phyloP scores from a whole-genome alignment of 2,329 filamentous ascomycete species.

The Monosporascus sp. region DNA sequence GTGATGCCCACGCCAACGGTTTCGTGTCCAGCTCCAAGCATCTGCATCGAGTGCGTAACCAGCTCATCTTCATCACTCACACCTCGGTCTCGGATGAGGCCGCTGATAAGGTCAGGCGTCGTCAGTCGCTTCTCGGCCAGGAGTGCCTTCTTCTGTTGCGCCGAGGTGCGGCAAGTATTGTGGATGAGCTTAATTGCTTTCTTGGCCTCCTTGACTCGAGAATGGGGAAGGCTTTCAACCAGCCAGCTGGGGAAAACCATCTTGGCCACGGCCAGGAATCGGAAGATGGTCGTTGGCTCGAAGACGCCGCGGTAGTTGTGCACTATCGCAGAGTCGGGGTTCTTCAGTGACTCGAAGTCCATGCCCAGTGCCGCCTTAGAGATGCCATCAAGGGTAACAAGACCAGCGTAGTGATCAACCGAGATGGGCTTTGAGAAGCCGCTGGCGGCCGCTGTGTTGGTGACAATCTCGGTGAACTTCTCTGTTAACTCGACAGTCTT shows the following conservation, averaged over 20 bases:
- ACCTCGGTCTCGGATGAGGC: conserved; percentile 6
- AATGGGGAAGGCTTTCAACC: conserved; percentile 1
- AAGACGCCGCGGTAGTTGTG: conserved; percentile 8
- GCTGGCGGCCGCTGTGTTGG: background rate
- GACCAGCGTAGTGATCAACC: conserved; percentile 8
- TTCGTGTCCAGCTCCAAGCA: conserved; percentile 14
- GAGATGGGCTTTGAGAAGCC: conserved; percentile 6
- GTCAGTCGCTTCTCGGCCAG: conserved; percentile 7
- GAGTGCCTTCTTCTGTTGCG: conserved; percentile 2
- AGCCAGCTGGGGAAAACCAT: conserved; percentile 1
- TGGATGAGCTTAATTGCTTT: background rate
- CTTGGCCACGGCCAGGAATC: conserved; percentile 8
- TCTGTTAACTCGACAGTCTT: conserved; percentile 13
- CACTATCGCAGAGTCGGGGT: conserved; percentile 8
- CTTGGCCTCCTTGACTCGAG: conserved; percentile 1
- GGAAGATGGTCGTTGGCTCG: conserved; percentile 8
- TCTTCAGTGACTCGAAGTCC: conserved; percentile 8
- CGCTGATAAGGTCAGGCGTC: conserved; percentile 5
- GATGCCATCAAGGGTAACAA: conserved; percentile 7
- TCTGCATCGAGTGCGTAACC: conserved; percentile 11
- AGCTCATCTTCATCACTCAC: conserved; percentile 9
- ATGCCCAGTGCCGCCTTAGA: conserved; percentile 8
- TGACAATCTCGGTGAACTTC: conserved; percentile 4
- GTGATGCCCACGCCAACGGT: conserved; percentile 12
- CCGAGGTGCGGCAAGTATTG: conserved; percentile 1